phyloP scores from a whole-genome alignment of 1,284 basidiomycete species.

The Pascua sp. region DNA sequence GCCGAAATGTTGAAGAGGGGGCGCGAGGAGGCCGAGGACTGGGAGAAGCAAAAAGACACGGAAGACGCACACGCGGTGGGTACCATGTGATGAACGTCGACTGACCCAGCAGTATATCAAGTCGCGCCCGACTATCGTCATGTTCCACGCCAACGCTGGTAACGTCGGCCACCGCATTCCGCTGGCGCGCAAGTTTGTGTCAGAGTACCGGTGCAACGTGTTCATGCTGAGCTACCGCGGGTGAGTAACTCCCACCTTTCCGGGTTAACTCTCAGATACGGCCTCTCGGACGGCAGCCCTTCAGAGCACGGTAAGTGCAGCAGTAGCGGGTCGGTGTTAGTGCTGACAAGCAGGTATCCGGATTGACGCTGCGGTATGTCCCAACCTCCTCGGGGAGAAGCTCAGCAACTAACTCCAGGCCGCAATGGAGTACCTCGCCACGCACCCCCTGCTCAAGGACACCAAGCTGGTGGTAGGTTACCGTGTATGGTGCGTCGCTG shows the following conservation, averaged over 20 bases:
- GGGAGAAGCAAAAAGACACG: conserved; percentile 32
- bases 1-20: conserved; percentile 25
- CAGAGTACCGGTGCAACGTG: conserved; percentile 62
- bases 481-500: not conserved
- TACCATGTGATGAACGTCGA: not conserved
- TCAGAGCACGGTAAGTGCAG: conserved; percentile 66
- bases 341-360: conserved; percentile 58
- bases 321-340: not conserved
- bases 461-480: conserved; percentile 51
- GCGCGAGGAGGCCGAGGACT: conserved; percentile 23
- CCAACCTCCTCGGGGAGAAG: too few relatives aligned
- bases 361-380: conserved; percentile 68
- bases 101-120: conserved; percentile 57
- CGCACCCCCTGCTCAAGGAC: conserved; percentile 64
- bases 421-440: conserved; percentile 68
- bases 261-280: conserved; percentile 57
- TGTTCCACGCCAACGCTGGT: conserved; percentile 84
- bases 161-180: conserved; percentile 75
- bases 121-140: conserved; percentile 73
- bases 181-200: conserved; percentile 77
- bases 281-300: conserved; percentile 73
- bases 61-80: conserved; percentile 32
- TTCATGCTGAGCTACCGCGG: conserved; percentile 49
- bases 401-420: conserved; percentile 41
- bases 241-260: conserved; percentile 15